Base-by-base conservation (phyloP, 768 basidiomycete species). In the Pulveroboletus ravenelii region DNA sequence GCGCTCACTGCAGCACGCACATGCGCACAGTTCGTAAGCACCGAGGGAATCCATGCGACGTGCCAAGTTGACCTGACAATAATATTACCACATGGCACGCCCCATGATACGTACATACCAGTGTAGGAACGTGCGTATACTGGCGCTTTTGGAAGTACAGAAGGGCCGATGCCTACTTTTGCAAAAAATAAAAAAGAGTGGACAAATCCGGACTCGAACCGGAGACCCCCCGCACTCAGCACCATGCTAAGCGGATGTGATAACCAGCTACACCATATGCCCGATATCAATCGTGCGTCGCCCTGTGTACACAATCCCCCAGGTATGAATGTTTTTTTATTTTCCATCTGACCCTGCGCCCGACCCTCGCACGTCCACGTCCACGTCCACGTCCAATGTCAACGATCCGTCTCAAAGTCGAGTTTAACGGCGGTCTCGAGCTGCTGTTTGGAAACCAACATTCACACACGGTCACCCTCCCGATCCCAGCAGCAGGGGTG, bases 391-490 rank as follows among this genome's bases (percentile, higher is more conserved):
- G n/a, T n/a, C n/a, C n/a, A 23, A 23, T 45, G 56, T 54, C 56
- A 20, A 64, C 57, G 51, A 56, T 70, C 46, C 25, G 62, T 35
- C 55, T 92, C 58, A 86, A 80, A 51, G 70, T 93, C 58, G 85
- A 87, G 63, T 91, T 93, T 65, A 74, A 87, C 48, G 92, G 92
- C 37, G 92, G 92, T 14, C 81, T 93, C 50, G 93, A 95, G 65
- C 76, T 90, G 3, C 73, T 95, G 9, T 95, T 95, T 72, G 74
- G 76, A 9, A 87, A 89, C 56, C 63, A 81, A 53, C 83, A 84
- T 27, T 70, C 68, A 0, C 84, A 92, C 65, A 51, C 59, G 9
- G 54, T 93, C 34, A 57, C 71, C 5, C 63, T 93, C 6, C 85
- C 88, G 8, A n/a, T 12, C 10, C 1, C 52, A 10, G 4, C 32